Base-by-base conservation (phyloP, 208 protist genomes). In the Crithidia expoeki region DNA sequence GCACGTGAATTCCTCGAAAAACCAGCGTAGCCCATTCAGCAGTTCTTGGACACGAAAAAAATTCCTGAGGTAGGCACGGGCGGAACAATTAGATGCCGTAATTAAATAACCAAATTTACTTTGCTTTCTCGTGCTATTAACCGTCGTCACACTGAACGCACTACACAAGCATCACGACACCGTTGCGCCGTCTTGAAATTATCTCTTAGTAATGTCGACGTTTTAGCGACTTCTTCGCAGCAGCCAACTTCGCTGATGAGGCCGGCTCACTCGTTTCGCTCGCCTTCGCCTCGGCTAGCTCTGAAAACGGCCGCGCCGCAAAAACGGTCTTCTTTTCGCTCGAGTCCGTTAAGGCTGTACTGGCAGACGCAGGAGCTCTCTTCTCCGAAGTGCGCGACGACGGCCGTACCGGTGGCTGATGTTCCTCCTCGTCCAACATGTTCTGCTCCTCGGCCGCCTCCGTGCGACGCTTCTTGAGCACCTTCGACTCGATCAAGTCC, bases 381-480 rank as follows among this genome's bases (percentile, higher is more conserved):
- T 38, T 38, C 53, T 14, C 23, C 16, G 42, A 3, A 17, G 60
- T 38, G 25, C 42, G 19, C 23, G 17, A 28, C 16, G 53, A 27
- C 34, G 49, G 40, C 38, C 16, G 14, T 19, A 25, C 32, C 14
- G 40, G 25, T 11, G 67, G 59, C 21, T 28, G 30, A 19, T 58
- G 51, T 12, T 60, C n/a, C 28, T 76, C 53, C 47, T 79, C 73
- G n/a, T 28, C 57, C 2, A 23, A 65, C 12, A 16, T 17, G 21
- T 21, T 33, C 19, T 46, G 34, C 34, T 55, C 64, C 25, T 33
- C 53, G 10, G 62, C 34, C 10, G 69, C 55, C 51, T 79, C 67
- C 10, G 42, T 75, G 51, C 78, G 77, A 1, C 67, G 73, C 70
- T 77, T 78, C 53, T 81, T 84, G 1, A 47, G 11, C 12, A 62